Base-by-base conservation (phyloP, 2,329 filamentous ascomycete species). In the Alternaria arbusti region DNA sequence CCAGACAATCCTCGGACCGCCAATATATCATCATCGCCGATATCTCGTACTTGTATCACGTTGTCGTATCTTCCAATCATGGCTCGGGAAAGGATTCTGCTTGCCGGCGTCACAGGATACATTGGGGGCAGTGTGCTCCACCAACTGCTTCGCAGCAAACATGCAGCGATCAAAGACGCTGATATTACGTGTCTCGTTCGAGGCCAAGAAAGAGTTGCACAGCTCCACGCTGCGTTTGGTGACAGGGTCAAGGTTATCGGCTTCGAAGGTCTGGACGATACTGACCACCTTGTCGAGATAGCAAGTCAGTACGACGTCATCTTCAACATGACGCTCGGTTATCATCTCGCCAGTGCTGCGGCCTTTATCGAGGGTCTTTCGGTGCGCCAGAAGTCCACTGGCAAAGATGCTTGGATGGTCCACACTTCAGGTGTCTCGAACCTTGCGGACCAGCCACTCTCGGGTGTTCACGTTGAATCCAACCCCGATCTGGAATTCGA, bases 401-500 rank as follows among this genome's bases (percentile, higher is more conserved):
- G 52, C 23, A 55, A 25, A 55, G 36, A 55, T 17, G 40, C 20
- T 22, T 55, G 52, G 52, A 45, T 55, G 52, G 52, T 55, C 36
- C 52, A 55, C 25, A 55, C 52, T 45, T 55, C 52, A 40, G 52
- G 52, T 22, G 52, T 55, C 13, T 55, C 52, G 17, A 45, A 55
- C 22, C 52, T 55, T 44, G 52, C 52, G 20, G 40, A 55, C 11
- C 52, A 45, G 20, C 40, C 40, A 28, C 52, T 55, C 13, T 46
- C 52, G 7, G 52, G 52, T n/a, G n/a, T n/a, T n/a, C 52, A 55
- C n/a, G 25, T 45, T 45, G 25, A 55, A 26, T 28, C 52, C 17
- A 55, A 52, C 20, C 28, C 50, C 15, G 50, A 40, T 52, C 50
- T 36, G 22, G 50, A 52, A 32, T 40, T 52, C 17, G 26, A 51